phyloP scores from a whole-genome alignment of 495 filamentous ascomycete genomes.

The Alectoria sarmentosa region DNA sequence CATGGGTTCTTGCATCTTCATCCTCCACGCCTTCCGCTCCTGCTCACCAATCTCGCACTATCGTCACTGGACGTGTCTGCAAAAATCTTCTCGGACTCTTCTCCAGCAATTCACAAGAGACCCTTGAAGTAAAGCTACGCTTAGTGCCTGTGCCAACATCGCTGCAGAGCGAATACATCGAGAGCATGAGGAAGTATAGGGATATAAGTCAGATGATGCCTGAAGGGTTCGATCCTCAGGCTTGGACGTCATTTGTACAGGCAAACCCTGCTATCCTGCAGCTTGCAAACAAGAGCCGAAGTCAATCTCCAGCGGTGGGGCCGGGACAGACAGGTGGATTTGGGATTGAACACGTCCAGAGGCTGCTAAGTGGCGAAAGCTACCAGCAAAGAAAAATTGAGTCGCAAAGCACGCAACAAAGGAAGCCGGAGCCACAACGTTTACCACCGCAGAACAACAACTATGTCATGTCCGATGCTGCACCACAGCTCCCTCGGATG shows the following conservation, averaged over 20 bases:
- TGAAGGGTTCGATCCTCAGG: slow-evolving; percentile 58
- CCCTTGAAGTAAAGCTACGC: slow-evolving; percentile 87
- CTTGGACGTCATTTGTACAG: slow-evolving; percentile 59
- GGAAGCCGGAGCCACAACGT: slow-evolving; percentile 7
- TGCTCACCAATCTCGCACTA: slow-evolving; percentile 55
- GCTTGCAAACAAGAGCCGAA: slow-evolving; percentile 23
- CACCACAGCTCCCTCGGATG: slow-evolving; percentile 25
- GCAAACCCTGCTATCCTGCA: slow-evolving; percentile 44
- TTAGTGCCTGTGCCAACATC: slow-evolving; percentile 74
- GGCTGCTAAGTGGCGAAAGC: slow-evolving; percentile 39
- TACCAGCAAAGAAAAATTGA: slow-evolving; percentile 30
- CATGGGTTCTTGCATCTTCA: slow-evolving; percentile 65
- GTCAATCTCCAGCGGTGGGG: slow-evolving; percentile 22
- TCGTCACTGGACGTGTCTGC: slow-evolving; percentile 86
- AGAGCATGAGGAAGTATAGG: slow-evolving; percentile 54
- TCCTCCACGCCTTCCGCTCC: slow-evolving; percentile 48
- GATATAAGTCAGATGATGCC: slow-evolving; percentile 54
- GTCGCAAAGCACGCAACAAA: slow-evolving; percentile 26
- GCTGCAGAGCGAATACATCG: slow-evolving; percentile 61
- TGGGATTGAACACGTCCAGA: slow-evolving; percentile 47
- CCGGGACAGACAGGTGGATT: slow-evolving; percentile 38
- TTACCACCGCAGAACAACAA: slow-evolving; percentile 16
- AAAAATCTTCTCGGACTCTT: slow-evolving; percentile 79
- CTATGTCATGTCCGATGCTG: slow-evolving; percentile 17
- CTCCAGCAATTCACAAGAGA: slow-evolving; percentile 76